A percentile compares a stretch with the other conserved stretches of the same genome.
Conservation (phyloP, 768 basidiomycete genomes). For the Pisolithus albus region DNA sequence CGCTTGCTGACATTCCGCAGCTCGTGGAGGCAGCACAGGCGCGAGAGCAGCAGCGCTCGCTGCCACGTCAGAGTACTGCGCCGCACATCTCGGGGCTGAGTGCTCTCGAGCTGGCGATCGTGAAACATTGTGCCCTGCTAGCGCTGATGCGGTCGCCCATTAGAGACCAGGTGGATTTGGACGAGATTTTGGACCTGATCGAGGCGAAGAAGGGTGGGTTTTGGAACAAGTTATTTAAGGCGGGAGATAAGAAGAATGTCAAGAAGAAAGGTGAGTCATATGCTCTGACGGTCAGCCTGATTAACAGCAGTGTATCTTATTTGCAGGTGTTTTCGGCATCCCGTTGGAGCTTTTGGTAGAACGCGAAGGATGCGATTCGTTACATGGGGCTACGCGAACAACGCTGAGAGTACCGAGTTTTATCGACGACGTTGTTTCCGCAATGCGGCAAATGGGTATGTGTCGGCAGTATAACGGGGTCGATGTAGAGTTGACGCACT, state of each 20-base stretch:
- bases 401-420: conserved; percentile 91
- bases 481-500: conserved; percentile 2
- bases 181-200: conserved; percentile 89
- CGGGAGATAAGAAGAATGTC: conserved; percentile 81
- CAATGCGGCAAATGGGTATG: conserved; percentile 99
- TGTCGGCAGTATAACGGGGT: conserved; percentile 1
- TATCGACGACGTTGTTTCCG: conserved; percentile 95
- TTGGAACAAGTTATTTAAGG: conserved; percentile 95
- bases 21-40: conserved; percentile 90
- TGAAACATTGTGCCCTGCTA: conserved; percentile 87
- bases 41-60: conserved; percentile 77
- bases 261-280: conserved; percentile 74
- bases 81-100: conserved; percentile 82
- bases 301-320: conserved; percentile 6
- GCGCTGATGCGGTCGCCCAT: conserved; percentile 72
- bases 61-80: conserved; percentile 69
- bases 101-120: conserved; percentile 78
- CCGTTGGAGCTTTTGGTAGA: conserved; percentile 92
- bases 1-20: conserved; percentile 90
- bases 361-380: conserved; percentile 90
- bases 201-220: conserved; percentile 91
- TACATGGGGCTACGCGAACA: conserved; percentile 80
- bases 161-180: conserved; percentile 78
- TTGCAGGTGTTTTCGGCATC: conserved; percentile 83
- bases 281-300: conserved; percentile 1